Percentiles rank a stretch among this genome's conserved stretches.
phyloP scores from a whole-genome alignment of 805 yeast species.

The Myxozyma vanderwaltii region DNA sequence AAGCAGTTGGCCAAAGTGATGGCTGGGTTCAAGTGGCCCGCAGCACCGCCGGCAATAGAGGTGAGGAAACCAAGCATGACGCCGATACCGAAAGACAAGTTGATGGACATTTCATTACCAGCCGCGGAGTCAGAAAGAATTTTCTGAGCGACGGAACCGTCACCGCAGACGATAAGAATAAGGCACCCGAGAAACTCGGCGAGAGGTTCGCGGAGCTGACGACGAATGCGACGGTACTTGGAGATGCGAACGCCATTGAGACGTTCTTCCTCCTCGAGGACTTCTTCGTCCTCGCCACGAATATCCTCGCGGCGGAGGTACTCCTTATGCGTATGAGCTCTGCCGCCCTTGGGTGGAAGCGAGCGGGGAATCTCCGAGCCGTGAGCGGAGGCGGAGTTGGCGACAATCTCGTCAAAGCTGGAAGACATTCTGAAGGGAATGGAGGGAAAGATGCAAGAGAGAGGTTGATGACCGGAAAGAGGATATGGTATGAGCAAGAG shows the following conservation, averaged over 20 bases:
- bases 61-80: conserved; percentile 54
- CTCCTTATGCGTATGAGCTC: conserved; percentile 7
- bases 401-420: conserved; percentile 1
- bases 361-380: not conserved
- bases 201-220: conserved; percentile 49
- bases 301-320: conserved; percentile 24
- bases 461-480: not conserved
- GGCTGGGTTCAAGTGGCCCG: conserved; percentile 61
- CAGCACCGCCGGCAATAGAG: conserved; percentile 56
- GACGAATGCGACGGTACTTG: conserved; percentile 28
- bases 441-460: not conserved
- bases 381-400: not conserved
- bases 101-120: conserved; percentile 50
- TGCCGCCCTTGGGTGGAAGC: conserved; percentile 2
- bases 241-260: conserved; percentile 7
- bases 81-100: conserved; percentile 58
- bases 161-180: conserved; percentile 51
- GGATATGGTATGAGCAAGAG: not conserved
- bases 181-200: conserved; percentile 58
- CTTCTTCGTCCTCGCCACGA: conserved; percentile 18
- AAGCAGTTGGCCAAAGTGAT: conserved; percentile 52
- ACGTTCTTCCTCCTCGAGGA: conserved; percentile 13
- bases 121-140: conserved; percentile 44
- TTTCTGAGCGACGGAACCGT: conserved; percentile 53
- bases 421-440: not conserved